These are phyloP conservation scores for Chytriomyces hyalinus DNA, from an alignment of 192 early-diverging fungal genomes.

Conservation along the genomic window DNA sequence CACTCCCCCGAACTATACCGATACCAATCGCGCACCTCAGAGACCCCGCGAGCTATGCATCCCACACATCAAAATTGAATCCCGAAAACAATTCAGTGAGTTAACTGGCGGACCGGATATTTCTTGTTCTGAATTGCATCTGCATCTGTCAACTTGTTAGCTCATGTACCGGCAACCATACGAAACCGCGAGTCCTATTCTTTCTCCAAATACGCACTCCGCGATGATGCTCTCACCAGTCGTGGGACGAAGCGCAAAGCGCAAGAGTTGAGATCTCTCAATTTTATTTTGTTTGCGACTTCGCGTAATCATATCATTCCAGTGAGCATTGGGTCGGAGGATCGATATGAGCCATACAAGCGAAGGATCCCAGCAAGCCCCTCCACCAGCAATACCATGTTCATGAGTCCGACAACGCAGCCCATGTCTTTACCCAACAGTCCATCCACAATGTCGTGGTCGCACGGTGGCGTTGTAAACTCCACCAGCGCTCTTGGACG, in stretches of 20 bases:
- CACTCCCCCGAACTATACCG: conserved; percentile 23
- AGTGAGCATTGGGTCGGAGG: conserved; percentile 30
- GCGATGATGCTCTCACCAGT: conserved; percentile 34
- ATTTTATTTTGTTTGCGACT: conserved; percentile 2
- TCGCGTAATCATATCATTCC: conserved; percentile 6
- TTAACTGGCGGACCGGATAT: too few relatives aligned
- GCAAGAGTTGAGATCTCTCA: conserved; percentile 28
- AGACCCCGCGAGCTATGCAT: conserved; percentile 49
- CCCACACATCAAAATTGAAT: conserved; percentile 48
- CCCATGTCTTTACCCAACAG: conserved; percentile 3
- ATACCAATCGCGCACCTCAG: conserved; percentile 37
- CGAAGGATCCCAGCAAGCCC: conserved; percentile 15
- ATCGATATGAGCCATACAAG: conserved; percentile 53
- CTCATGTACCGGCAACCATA: conserved; percentile 19
- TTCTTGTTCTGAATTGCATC: too few relatives aligned
- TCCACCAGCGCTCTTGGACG: background rate
- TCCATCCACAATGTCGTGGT: background rate
- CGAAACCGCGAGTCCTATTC: conserved; percentile 33
- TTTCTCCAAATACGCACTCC: conserved; percentile 42
- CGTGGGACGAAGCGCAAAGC: conserved; percentile 40
- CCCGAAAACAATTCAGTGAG: conserved; percentile 42
- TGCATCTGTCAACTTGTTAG: background rate
- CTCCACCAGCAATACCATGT: background rate
- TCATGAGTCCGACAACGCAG: conserved; percentile 10
- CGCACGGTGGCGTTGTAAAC: background rate